Percentiles rank a stretch among this genome's conserved stretches.
Evolutionary conservation across 441 rosid species (phyloP).

Genomic region (Gossypium lobatum): DNA sequence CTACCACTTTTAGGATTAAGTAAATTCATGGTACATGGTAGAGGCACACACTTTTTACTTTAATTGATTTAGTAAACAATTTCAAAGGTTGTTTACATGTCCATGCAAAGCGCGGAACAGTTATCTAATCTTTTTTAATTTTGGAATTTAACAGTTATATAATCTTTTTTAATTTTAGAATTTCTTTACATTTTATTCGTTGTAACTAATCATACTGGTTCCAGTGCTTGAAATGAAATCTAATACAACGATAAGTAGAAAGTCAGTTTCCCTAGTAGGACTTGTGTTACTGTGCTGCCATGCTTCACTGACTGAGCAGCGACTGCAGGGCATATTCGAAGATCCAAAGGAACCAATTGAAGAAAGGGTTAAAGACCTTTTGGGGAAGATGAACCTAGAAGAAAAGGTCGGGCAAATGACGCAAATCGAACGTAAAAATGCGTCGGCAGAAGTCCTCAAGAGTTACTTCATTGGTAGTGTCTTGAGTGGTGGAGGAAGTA

Average conservation of each 20-base stretch:
- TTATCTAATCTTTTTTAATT: background rate
- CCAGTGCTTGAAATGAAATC: background rate
- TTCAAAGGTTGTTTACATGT: background rate
- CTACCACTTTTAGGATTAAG: background rate
- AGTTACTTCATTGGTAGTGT: constrained; percentile 7
- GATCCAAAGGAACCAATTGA: constrained; percentile 4
- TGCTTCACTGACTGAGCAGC: background rate
- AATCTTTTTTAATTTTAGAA: background rate
- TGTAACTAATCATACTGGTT: background rate
- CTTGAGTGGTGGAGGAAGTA: constrained; percentile 12
- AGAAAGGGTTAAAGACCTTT: background rate
- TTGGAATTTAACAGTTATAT: background rate
- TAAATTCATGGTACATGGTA: background rate
- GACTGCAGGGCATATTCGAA: background rate
- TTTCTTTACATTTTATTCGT: background rate
- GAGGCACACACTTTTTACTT: background rate
- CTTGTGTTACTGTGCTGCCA: background rate
- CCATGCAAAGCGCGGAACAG: background rate
- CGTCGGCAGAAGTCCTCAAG: background rate
- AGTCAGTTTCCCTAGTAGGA: background rate
- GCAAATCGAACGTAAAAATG: constrained; percentile 8
- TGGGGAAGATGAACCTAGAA: constrained; percentile 6
- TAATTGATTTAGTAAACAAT: background rate
- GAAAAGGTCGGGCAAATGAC: constrained; percentile 3
- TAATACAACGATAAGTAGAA: background rate